Base-by-base conservation (phyloP, 1,284 basidiomycete genomes). In the Moesziomyces parantarcticus region DNA sequence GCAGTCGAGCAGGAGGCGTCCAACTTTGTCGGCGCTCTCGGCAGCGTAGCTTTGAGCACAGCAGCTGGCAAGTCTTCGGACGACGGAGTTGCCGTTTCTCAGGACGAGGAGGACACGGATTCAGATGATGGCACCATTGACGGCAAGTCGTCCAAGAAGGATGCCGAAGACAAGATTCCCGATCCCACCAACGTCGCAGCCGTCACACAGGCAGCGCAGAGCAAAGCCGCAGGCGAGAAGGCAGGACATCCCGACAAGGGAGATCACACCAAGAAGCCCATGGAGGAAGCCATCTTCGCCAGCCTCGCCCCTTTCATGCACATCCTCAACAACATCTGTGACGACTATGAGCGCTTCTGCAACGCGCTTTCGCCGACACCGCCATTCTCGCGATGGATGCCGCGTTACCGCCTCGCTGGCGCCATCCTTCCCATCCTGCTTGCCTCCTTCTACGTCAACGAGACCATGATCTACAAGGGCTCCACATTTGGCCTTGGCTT, bases 301-400 rank as follows among this genome's bases (percentile, higher is more conserved):
- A 84, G 83, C 64, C 79, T 84, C 45, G 74, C 84, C 1, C 85
- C 85, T 0, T 73, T 84, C 32, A 85, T 86, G 84, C 77, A 77
- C 32, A 86, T 85, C 58, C 80, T 91, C 65, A 95, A 92, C 84
- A 72, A 68, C 43, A 41, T 75, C 29, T 66, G 60, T 39, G 75
- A 77, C 43, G 76, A 78, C 7, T 86, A 85, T 82, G 85, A 86
- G 57, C 64, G 84, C 5, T 81, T 86, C 40, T 82, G 78, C 22
- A 86, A 86, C 49, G 85, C 85, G 0, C 74, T 86, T 2, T 82
- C 83, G 1, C 85, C 86, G 7, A 84, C 82, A 1, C 80, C 83
- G 22, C 86, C 86, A 3, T 86, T 86, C 61, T 53, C 63, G 1
- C 77, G 80, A 20, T 80, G 82, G 48, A 42, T 59, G 26, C 63